These are phyloP conservation scores for Lasiodiplodia sp. DNA, from an alignment of 2,329 filamentous ascomycete species.

Conservation along the genomic window DNA sequence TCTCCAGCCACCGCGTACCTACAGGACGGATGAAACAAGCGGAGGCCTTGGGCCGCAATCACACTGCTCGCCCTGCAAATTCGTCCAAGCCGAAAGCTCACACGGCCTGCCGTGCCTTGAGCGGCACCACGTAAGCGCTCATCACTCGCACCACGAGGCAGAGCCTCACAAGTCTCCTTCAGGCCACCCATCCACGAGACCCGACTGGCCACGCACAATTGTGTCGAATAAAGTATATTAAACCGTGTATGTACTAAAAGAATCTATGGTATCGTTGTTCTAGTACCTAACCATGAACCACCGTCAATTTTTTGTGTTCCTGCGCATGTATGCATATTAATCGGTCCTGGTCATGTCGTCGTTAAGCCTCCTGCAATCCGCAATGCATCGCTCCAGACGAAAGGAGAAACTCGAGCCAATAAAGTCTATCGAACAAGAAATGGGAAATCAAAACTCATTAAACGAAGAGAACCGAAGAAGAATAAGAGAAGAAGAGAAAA, in stretches of 20 bases:
- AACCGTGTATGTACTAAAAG: background rate
- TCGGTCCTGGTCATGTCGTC: background rate
- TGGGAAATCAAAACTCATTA: background rate
- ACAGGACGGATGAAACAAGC: background rate
- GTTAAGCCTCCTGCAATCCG: background rate
- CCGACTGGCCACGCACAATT: background rate
- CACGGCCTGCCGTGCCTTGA: background rate
- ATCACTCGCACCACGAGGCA: constrained; percentile 7
- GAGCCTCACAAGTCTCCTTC: constrained; percentile 9
- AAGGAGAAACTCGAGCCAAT: background rate
- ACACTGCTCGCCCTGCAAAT: background rate
- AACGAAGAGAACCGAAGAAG: background rate
- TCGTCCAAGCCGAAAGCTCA: background rate
- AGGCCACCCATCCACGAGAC: background rate
- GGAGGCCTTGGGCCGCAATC: constrained; percentile 1
- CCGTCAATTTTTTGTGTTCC: background rate
- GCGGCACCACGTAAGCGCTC: constrained; percentile 6
- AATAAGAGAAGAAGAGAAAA: background rate
- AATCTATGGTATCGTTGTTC: constrained; percentile 3
- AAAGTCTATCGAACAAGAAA: background rate
- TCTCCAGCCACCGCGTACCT: background rate
- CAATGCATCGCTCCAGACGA: background rate
- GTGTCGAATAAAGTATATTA: background rate
- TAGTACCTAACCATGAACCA: constrained; percentile 4
- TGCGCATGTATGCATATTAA: background rate